phyloP scores from a whole-genome alignment of 805 yeast species.

The Sungouiella thailandica region DNA sequence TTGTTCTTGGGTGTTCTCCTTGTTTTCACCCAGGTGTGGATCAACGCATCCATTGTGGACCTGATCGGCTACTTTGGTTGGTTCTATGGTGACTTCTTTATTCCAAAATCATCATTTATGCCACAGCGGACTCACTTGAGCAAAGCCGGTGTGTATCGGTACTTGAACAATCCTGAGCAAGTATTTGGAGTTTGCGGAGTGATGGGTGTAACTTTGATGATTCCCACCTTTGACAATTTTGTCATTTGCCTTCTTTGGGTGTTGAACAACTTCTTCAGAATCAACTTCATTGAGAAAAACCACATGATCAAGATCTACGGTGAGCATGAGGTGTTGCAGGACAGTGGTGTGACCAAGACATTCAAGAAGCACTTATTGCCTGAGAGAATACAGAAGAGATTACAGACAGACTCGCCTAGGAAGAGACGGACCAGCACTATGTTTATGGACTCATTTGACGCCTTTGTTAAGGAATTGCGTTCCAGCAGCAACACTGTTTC shows the following conservation, averaged over 20 bases:
- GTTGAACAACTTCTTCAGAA: slow-evolving; percentile 56
- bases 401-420: slow-evolving; percentile 7
- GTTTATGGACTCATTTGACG: slow-evolving; percentile 43
- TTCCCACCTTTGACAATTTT: slow-evolving; percentile 47
- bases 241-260: slow-evolving; percentile 58
- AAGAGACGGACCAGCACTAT: slow-evolving; percentile 25
- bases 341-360: slow-evolving; percentile 44
- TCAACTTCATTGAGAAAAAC: slow-evolving; percentile 69
- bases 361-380: slow-evolving; percentile 40
- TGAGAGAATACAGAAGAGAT: slow-evolving; percentile 30
- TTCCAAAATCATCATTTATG: slow-evolving; percentile 41
- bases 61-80: slow-evolving; percentile 83
- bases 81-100: slow-evolving; percentile 84
- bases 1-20: slow-evolving; percentile 56
- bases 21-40: slow-evolving; percentile 60
- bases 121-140: slow-evolving; percentile 48
- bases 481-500: slow-evolving; percentile 26
- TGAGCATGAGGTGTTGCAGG: slow-evolving; percentile 50
- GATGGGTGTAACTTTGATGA: slow-evolving; percentile 67
- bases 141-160: slow-evolving; percentile 76
- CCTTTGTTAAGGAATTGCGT: slow-evolving; percentile 38
- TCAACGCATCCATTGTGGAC: slow-evolving; percentile 60
- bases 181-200: slow-evolving; percentile 73
- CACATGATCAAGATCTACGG: slow-evolving; percentile 79
- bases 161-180: slow-evolving; percentile 79